Conservation (phyloP, 2,329 filamentous ascomycete genomes). For the Delphinella strobiligena region DNA sequence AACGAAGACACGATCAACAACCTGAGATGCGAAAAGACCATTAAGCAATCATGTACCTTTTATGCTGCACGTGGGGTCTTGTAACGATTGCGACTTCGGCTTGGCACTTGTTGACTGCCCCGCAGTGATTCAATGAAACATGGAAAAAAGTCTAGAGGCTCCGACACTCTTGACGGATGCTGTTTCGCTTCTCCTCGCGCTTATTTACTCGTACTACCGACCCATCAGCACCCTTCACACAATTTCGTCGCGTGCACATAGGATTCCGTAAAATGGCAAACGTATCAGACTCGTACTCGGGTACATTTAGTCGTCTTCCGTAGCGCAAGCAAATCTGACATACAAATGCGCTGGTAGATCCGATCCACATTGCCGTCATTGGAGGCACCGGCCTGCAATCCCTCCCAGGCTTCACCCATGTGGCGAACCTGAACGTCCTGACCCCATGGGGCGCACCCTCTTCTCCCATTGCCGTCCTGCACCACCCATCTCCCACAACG, state of each 20-base stretch:
- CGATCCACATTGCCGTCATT: slow-evolving; percentile 39
- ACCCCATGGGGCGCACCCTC: slow-evolving; percentile 85
- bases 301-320: slow-evolving; percentile 10
- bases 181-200: too few species aligned
- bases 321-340: background rate
- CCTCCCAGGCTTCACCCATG: slow-evolving; percentile 74
- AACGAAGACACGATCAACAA: too few species aligned
- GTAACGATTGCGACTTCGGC: too few species aligned
- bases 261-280: slow-evolving; percentile 24
- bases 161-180: too few species aligned
- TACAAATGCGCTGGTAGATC: slow-evolving; percentile 22
- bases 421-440: slow-evolving; percentile 60
- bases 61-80: too few species aligned
- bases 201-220: too few species aligned
- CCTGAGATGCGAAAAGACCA: too few species aligned
- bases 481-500: slow-evolving; percentile 64
- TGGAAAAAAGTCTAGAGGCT: too few species aligned
- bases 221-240: too few species aligned
- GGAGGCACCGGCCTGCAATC: slow-evolving; percentile 78
- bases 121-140: too few species aligned
- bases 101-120: too few species aligned
- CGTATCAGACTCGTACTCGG: slow-evolving; percentile 20
- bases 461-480: slow-evolving; percentile 71
- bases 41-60: too few species aligned
- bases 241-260: slow-evolving; percentile 15